Percentiles rank a stretch among this genome's conserved stretches.
These are phyloP conservation scores for Fusarium sp. DNA, from an alignment of 2,329 filamentous ascomycete genomes.

Conservation along the genomic window DNA sequence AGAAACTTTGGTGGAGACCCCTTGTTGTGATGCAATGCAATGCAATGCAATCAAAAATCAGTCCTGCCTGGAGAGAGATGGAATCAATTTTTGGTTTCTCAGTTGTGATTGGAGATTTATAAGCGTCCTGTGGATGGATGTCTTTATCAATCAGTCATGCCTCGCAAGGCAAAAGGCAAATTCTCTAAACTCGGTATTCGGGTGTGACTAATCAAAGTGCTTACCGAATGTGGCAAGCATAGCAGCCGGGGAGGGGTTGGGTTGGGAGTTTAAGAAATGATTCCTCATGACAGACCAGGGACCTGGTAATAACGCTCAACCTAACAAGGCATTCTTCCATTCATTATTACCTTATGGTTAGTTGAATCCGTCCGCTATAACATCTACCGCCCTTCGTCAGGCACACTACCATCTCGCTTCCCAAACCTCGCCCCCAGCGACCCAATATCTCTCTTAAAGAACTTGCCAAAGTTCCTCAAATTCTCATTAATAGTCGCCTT, in stretches of 20 bases:
- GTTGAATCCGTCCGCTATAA: too few relatives aligned
- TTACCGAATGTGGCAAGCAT: neutral
- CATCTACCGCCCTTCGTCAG: constrained; percentile 41
- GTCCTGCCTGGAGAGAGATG: constrained; percentile 6
- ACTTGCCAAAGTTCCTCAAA: constrained; percentile 93
- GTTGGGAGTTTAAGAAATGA: constrained; percentile 19
- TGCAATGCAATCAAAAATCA: neutral
- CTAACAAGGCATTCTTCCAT: too few relatives aligned
- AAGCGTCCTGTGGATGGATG: constrained; percentile 12
- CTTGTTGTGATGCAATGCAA: constrained; percentile 7
- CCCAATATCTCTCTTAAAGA: constrained; percentile 89
- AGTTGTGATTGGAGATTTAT: constrained; percentile 28
- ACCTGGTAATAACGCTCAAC: neutral
- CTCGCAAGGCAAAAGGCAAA: neutral
- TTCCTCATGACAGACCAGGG: constrained; percentile 30
- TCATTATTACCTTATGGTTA: too few relatives aligned
- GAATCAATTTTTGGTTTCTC: constrained; percentile 26
- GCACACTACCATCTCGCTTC: constrained; percentile 60
- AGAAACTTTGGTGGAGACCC: neutral
- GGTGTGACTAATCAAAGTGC: constrained; percentile 11
- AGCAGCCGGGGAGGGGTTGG: neutral
- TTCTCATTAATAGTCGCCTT: constrained; percentile 89
- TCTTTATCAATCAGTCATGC: constrained; percentile 33
- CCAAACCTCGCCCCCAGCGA: constrained; percentile 78
- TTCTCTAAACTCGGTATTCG: neutral